Conservation (phyloP, 495 filamentous ascomycete genomes). For the Talaromyces proteolyticus region DNA sequence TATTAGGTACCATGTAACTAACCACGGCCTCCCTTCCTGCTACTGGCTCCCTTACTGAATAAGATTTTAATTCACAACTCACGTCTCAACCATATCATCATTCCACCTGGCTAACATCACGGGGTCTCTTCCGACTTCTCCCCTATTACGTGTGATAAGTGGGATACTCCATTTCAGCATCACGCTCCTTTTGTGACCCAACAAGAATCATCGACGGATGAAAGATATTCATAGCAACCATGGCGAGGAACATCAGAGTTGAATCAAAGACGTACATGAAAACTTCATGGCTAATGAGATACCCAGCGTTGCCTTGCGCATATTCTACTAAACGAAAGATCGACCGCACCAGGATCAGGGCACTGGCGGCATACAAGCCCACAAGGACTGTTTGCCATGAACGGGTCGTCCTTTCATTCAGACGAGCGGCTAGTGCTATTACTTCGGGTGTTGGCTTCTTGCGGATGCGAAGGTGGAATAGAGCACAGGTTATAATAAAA, state of each 20-base stretch:
- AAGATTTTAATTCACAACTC: too few species aligned
- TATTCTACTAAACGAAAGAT: conserved; percentile 61
- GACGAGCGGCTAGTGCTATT: conserved; percentile 1
- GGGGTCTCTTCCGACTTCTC: too few species aligned
- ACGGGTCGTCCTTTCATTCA: conserved; percentile 4
- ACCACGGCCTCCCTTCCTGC: too few species aligned
- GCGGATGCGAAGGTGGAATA: conserved; percentile 31
- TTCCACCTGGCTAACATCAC: too few species aligned
- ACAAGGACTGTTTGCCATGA: conserved; percentile 46
- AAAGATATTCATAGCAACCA: too few species aligned
- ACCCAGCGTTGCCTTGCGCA: conserved; percentile 46
- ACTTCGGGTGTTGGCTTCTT: conserved; percentile 5
- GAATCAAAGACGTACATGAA: conserved; percentile 61
- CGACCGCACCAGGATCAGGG: conserved; percentile 54
- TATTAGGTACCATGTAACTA: too few species aligned
- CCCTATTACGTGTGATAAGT: too few species aligned
- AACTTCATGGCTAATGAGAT: conserved; percentile 46
- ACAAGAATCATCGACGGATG: too few species aligned
- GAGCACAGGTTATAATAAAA: conserved; percentile 27
- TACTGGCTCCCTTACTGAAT: too few species aligned
- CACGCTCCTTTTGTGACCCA: too few species aligned
- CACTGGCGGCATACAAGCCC: conserved; percentile 45
- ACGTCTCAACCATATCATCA: too few species aligned
- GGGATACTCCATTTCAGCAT: too few species aligned
- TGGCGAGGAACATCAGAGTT: conserved; percentile 43